Base-by-base conservation (phyloP, 208 protist genomes). In the Leishmania mexicana region DNA sequence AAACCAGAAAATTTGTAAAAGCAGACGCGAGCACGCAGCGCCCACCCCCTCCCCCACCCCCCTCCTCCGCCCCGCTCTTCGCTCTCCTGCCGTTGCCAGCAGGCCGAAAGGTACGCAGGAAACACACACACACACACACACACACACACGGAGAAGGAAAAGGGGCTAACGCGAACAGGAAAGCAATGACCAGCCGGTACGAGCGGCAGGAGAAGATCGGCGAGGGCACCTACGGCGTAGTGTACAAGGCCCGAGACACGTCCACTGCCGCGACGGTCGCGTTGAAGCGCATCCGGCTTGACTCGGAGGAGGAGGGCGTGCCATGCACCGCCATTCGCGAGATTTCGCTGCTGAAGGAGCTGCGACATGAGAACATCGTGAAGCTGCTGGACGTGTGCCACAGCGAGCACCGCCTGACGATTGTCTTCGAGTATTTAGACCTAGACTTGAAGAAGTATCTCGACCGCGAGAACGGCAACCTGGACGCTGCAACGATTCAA, bases 351-450 rank as follows among this genome's bases (percentile, higher is more conserved):
- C 84, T 99, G 51, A 99, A 99, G 81, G 97, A 99, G 87, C 89
- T 99, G 42, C 87, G 98, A 1, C 99, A 99, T 82, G 86, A 95
- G 1, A 99, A 98, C 81, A 97, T 98, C 75, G 95, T 98, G 15
- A 95, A 95, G 70, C 83, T 99, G 7, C 85, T 98, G 31, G 98
- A 99, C 82, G 98, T 99, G 11, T 98, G 98, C 47, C 97, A 99
- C 89, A 98, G 89, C 40, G 94, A 99, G 51, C 93, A 93, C 64
- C 97, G 98, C 51, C 92, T 99, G 28, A 99, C 95, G 8, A 88
- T 99, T 38, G 99, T 99, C 19, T 99, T 99, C 83, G 99, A 99
- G 89, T 99, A 96, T 86, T 83, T 99, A 47, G 97, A 99, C 64
- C 71, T 98, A 64, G 99, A 99, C 85, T 81, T 99, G 65, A 99